phyloP scores from a whole-genome alignment of 768 basidiomycete species.

The Tylopilus cervinicoccineus region DNA sequence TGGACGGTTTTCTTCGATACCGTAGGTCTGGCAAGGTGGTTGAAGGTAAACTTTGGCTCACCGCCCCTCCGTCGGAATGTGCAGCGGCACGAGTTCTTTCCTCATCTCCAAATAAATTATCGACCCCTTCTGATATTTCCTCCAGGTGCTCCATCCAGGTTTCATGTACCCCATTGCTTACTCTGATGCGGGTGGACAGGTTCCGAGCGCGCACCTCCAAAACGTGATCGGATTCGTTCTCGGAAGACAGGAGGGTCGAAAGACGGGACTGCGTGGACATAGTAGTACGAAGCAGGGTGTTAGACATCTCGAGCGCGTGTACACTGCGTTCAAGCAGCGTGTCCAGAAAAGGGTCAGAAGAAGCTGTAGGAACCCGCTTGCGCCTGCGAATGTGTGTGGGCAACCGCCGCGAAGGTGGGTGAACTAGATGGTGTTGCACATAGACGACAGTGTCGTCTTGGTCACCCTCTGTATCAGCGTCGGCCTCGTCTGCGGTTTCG shows the following conservation, averaged over 20 bases:
- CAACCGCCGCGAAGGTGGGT: constrained; percentile 34
- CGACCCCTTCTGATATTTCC: constrained; percentile 60
- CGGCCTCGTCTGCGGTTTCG: constrained; percentile 73
- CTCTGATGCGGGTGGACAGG: constrained; percentile 49
- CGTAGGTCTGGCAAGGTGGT: constrained; percentile 29
- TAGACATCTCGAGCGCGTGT: constrained; percentile 83
- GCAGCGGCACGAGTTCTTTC: constrained; percentile 4
- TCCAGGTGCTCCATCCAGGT: constrained; percentile 68
- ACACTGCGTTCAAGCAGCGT: constrained; percentile 79
- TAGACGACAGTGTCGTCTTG: constrained; percentile 18
- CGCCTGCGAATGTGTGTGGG: constrained; percentile 21
- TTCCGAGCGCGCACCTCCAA: constrained; percentile 48
- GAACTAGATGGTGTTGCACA: constrained; percentile 26
- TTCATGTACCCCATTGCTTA: constrained; percentile 41
- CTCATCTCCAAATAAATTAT: constrained; percentile 46
- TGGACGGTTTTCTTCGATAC: constrained; percentile 44
- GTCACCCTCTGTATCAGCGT: constrained; percentile 57
- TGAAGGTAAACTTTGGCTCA: constrained; percentile 47
- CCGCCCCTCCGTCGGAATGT: constrained; percentile 17
- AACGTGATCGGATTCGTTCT: constrained; percentile 41
- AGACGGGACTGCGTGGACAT: constrained; percentile 65
- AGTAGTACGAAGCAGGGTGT: constrained; percentile 69
- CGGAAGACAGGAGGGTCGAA: constrained; percentile 46
- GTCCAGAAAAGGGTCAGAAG: constrained; percentile 60
- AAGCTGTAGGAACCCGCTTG: constrained; percentile 25